Evolutionary conservation across 169 alveolate species (phyloP).

Genomic region (Miamiensis avidus): DNA sequence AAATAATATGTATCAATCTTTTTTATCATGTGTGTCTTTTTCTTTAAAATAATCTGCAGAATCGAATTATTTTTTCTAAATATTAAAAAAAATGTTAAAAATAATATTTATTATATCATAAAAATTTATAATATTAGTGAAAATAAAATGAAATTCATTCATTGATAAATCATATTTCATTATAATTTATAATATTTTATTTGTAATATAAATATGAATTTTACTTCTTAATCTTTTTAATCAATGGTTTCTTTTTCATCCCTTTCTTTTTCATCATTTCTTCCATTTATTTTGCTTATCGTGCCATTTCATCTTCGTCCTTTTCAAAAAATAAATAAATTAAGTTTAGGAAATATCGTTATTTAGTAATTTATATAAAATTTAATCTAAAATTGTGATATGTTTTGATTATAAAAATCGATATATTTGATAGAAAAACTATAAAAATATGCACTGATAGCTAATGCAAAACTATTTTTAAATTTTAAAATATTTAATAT

Average conservation of each 20-base stretch:
- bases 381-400: no score
- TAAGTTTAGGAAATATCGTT: not conserved
- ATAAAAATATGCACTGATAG: no score
- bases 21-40: not conserved
- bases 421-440: no score
- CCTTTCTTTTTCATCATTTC: conserved; percentile 12
- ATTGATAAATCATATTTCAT: no score
- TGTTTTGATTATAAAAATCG: no score
- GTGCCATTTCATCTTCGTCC: not conserved
- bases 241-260: not conserved
- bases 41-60: not conserved
- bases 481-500: no score
- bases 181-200: not conserved
- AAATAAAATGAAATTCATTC: no score
- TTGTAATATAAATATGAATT: not conserved
- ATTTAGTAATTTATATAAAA: no score
- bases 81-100: not conserved
- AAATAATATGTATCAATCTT: not conserved
- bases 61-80: not conserved
- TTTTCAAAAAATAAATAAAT: not conserved
- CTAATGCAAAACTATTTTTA: no score
- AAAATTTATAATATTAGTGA: no score
- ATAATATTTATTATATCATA: not conserved
- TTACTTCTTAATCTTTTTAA: not conserved
- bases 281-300: not conserved